phyloP scores from a whole-genome alignment of 441 rosid genomes.

The Macaranga tanarius region DNA sequence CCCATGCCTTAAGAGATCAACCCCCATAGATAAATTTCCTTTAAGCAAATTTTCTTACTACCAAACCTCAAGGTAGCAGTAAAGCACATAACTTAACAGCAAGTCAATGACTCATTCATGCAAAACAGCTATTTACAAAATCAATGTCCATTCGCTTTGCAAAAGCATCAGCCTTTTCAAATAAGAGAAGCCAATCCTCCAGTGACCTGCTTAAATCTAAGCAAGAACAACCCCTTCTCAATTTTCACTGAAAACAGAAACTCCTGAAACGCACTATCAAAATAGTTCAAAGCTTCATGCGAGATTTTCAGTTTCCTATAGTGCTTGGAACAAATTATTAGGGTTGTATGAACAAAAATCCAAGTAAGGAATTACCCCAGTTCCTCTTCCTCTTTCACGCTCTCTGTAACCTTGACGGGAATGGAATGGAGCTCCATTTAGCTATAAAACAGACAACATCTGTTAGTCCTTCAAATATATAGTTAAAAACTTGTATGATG shows the following conservation, averaged over 20 bases:
- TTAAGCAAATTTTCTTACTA: background rate
- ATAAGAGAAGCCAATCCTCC: no score
- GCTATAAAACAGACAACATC: slow-evolving; percentile 29
- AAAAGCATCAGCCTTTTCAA: background rate
- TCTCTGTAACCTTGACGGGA: slow-evolving; percentile 58
- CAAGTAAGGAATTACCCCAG: slow-evolving; percentile 47
- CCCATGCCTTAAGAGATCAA: background rate
- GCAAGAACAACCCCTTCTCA: background rate
- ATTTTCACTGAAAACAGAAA: background rate
- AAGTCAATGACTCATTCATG: background rate
- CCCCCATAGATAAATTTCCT: background rate
- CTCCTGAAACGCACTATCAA: background rate
- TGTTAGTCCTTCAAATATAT: background rate
- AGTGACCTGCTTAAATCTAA: no score
- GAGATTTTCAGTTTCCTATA: background rate
- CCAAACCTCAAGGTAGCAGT: background rate
- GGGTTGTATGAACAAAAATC: background rate
- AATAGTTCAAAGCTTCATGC: background rate
- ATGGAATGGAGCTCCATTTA: slow-evolving; percentile 61
- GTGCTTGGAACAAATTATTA: background rate
- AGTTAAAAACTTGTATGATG: background rate
- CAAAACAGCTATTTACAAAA: background rate
- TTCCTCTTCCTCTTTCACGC: slow-evolving; percentile 81
- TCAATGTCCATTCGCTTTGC: background rate
- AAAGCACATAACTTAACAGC: background rate